phyloP scores from a whole-genome alignment of 805 yeast genomes.

The Cyberlindnera veronae region DNA sequence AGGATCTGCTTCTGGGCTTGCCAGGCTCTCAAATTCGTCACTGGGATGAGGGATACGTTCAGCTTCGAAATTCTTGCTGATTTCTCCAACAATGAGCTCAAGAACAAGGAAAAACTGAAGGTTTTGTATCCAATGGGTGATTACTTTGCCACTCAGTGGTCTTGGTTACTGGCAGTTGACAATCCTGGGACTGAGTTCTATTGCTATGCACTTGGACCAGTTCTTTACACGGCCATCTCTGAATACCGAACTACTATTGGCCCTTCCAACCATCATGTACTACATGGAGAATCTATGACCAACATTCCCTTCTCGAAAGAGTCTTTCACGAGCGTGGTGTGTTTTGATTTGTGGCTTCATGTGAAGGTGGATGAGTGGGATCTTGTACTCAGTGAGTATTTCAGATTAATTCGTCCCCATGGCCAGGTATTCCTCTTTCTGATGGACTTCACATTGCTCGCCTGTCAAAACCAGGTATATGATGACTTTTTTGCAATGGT shows the following conservation, averaged over 20 bases:
- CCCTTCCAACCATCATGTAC: slow-evolving; percentile 22
- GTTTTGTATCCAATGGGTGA: slow-evolving; percentile 14
- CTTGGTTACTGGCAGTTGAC: slow-evolving; percentile 28
- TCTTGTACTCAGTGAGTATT: slow-evolving; percentile 16
- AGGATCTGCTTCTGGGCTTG: slow-evolving; percentile 21
- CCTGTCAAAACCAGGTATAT: slow-evolving; percentile 18
- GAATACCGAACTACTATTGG: slow-evolving; percentile 18
- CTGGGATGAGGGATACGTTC: slow-evolving; percentile 16
- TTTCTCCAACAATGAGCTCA: slow-evolving; percentile 22
- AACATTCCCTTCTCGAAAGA: slow-evolving; percentile 21
- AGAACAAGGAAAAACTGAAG: slow-evolving; percentile 15
- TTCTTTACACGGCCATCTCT: slow-evolving; percentile 12
- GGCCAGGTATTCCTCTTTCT: slow-evolving; percentile 21
- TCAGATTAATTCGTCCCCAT: slow-evolving; percentile 17
- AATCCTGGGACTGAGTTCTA: slow-evolving; percentile 21
- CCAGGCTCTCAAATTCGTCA: slow-evolving; percentile 21
- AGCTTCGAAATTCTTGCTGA: slow-evolving; percentile 16
- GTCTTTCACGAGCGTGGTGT: slow-evolving; percentile 20
- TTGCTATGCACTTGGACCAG: slow-evolving; percentile 18
- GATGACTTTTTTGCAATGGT: slow-evolving; percentile 13
- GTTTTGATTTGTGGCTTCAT: slow-evolving; percentile 21
- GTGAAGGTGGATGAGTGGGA: slow-evolving; percentile 25
- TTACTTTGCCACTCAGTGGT: slow-evolving; percentile 20
- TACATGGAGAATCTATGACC: slow-evolving; percentile 19
- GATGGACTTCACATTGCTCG: slow-evolving; percentile 22